Evolutionary conservation across 192 early-diverging fungal species (phyloP).

Genomic region (Spizellomyces sp.): DNA sequence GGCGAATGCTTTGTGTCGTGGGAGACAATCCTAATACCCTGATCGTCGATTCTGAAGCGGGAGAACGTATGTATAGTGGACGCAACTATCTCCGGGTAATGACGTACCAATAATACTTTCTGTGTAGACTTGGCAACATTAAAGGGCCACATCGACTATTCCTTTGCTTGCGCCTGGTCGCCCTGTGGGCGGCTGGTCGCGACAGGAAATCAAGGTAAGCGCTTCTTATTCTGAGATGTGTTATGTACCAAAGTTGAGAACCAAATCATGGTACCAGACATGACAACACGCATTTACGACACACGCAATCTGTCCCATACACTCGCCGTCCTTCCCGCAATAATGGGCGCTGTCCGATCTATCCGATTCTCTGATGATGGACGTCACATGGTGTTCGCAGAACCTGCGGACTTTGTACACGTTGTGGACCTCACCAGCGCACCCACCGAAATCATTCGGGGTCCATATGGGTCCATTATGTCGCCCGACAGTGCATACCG

Average conservation of each 20-base stretch:
- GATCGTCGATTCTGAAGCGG: conserved; percentile 50
- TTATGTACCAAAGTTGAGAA: not conserved
- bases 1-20: conserved; percentile 57
- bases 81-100: not conserved
- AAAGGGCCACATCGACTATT: conserved; percentile 66
- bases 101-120: not conserved
- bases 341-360: conserved; percentile 60
- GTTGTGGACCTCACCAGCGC: conserved; percentile 43
- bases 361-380: conserved; percentile 63
- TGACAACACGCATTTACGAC: conserved; percentile 65
- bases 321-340: conserved; percentile 50
- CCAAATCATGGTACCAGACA: conserved; percentile 26
- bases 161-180: conserved; percentile 70
- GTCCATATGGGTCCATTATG: not conserved
- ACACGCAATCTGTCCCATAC: conserved; percentile 55
- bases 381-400: conserved; percentile 55
- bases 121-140: conserved; percentile 29
- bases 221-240: not conserved
- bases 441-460: not conserved
- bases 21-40: conserved; percentile 52
- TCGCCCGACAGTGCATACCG: conserved; percentile 23
- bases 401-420: conserved; percentile 72
- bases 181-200: conserved; percentile 57
- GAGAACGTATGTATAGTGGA: conserved; percentile 40
- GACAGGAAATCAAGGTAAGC: conserved; percentile 68